These are phyloP conservation scores for Paecilomyces variotii DNA, from an alignment of 2,329 filamentous ascomycete species.

Conservation along the genomic window DNA sequence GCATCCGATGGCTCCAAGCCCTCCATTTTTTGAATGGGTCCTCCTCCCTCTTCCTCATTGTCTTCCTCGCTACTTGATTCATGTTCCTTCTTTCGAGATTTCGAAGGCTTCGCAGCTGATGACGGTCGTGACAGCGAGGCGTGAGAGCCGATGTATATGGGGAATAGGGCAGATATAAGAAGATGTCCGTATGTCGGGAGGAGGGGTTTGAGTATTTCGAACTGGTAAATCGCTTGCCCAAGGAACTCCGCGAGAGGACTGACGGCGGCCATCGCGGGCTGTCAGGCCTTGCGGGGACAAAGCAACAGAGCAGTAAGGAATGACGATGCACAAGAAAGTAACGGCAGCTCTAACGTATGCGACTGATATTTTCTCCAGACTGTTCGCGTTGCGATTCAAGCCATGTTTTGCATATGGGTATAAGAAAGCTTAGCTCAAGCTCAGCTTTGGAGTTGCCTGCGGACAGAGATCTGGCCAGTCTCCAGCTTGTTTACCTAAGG, in stretches of 20 bases:
- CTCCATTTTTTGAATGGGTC: conserved; percentile 52
- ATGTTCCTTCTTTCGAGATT: conserved; percentile 31
- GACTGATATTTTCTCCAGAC: neutral
- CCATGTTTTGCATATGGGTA: neutral
- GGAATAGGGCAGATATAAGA: conserved; percentile 62
- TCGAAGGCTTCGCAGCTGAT: conserved; percentile 60
- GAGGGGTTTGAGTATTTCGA: conserved; percentile 35
- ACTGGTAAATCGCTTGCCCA: conserved; percentile 37
- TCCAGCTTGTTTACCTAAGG: neutral
- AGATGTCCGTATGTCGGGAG: conserved; percentile 55
- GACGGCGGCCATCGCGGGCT: conserved; percentile 23
- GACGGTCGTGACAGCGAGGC: conserved; percentile 76
- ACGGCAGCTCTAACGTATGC: neutral
- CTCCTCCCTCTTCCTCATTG: conserved; percentile 46
- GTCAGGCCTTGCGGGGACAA: neutral
- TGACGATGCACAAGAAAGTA: neutral
- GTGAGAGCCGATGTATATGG: conserved; percentile 78
- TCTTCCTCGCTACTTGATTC: conserved; percentile 32
- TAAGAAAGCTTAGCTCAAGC: neutral
- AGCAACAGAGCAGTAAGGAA: neutral
- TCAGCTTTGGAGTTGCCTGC: neutral
- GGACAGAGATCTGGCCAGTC: neutral
- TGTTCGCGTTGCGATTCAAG: neutral
- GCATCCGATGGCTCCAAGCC: conserved; percentile 70
- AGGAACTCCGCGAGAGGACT: conserved; percentile 31